These are phyloP conservation scores for Mycena chlorophos DNA, from an alignment of 768 basidiomycete species.

Conservation along the genomic window DNA sequence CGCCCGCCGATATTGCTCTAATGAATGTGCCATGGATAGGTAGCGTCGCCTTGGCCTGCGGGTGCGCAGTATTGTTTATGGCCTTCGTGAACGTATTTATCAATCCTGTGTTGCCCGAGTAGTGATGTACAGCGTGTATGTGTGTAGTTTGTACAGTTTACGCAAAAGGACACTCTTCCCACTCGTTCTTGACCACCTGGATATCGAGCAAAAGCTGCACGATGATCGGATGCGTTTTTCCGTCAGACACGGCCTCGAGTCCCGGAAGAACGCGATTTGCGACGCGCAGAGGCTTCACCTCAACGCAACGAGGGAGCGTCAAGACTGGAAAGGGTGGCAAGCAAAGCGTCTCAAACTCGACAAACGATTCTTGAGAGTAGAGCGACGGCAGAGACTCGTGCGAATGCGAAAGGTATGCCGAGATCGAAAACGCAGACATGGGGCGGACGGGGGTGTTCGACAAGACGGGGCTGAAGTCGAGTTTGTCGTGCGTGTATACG, in stretches of 20 bases:
- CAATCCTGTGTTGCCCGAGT: neutral
- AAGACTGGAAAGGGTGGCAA: too few species aligned
- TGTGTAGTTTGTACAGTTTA: neutral
- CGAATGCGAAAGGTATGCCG: slow-evolving; percentile 15
- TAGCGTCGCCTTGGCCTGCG: neutral
- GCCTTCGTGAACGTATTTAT: neutral
- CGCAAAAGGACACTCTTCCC: too few species aligned
- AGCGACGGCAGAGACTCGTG: slow-evolving; percentile 24
- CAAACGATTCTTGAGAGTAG: slow-evolving; percentile 26
- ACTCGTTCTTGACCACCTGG: slow-evolving; percentile 35
- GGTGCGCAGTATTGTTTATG: neutral
- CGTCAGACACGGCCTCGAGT: neutral
- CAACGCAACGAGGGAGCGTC: too few species aligned
- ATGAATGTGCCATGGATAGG: slow-evolving; percentile 1
- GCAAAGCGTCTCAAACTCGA: slow-evolving; percentile 12
- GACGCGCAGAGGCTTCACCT: slow-evolving; percentile 16
- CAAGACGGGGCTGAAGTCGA: slow-evolving; percentile 13
- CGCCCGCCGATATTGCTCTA: neutral
- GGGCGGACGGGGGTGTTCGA: neutral
- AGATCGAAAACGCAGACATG: slow-evolving; percentile 13
- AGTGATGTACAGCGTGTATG: neutral
- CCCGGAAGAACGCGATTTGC: neutral
- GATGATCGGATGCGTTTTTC: slow-evolving; percentile 29
- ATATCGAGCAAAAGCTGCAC: slow-evolving; percentile 35
- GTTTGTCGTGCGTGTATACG: slow-evolving; percentile 35